Evolutionary conservation across 331 rosid genomes (phyloP), one percentile per base, ranked within the genome.

Genomic region (Ulmus americana): DNA sequence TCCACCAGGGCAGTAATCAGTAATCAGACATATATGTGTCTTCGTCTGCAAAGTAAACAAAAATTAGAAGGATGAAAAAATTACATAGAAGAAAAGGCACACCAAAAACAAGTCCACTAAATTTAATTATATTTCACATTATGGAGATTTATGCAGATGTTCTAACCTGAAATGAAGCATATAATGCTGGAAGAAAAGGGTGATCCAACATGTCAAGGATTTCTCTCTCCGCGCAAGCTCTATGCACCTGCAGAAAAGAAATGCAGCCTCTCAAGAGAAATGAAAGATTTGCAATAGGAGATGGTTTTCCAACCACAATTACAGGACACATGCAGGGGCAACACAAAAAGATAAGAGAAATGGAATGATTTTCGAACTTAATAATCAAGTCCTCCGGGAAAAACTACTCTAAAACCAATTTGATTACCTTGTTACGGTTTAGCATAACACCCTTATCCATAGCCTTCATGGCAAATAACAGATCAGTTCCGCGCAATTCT

Each of bases 201-300:
- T 94, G 98, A 72, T 94, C 98, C 89, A 94, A 79, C 88, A 79
- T 77, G 80, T 89, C 98, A 1, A 94, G 98, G 70, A 94, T 87
- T 79, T 94, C 95, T 73, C 98, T 89, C 77, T 94, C 98, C 15
- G 90, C 86, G 66, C 98, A 89, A 74, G 95, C 97, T 82, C 98
- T 87, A 67, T 94, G 98, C 76, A 89, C 98, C 98, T 92, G 80
- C 20, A 56, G 53, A 59, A 70, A 62, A 64, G 45, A 71, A 57
- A 78, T 11, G 44, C 55, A 16, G 14, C 11, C 9, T 57, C 3
- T 28, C 35, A 28, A 3, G 3, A 28, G 35, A 28, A 28, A 28
- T 28, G 35, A 2, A 28, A 28, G 35, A 28, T 3, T 28, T 28
- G 35, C 4, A 2, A 28, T 3, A 28, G 35, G 35, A 28, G 35